Percentiles rank a stretch among this genome's conserved stretches.
phyloP scores from a whole-genome alignment of 2,329 filamentous ascomycete genomes.

The Shiraia bambusicola region DNA sequence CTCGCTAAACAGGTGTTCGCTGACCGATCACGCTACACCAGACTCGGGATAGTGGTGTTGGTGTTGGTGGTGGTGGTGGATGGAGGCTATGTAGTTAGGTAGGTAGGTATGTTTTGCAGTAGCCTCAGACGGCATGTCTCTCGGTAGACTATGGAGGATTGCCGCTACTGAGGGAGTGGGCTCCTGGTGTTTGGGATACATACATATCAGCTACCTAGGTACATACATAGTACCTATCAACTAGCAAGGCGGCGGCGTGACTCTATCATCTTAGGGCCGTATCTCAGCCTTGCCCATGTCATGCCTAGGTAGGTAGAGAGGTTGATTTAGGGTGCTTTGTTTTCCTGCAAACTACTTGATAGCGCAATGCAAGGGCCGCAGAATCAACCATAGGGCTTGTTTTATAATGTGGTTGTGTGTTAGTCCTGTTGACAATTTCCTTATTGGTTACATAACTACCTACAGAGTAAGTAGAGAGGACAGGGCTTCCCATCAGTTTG shows the following conservation, averaged over 20 bases:
- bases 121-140: slow-evolving; percentile 12
- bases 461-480: too few relatives aligned
- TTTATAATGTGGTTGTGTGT: slow-evolving; percentile 2
- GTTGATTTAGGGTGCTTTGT: slow-evolving; percentile 28
- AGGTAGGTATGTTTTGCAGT: slow-evolving; percentile 32
- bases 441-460: background rate
- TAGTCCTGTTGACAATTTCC: slow-evolving; percentile 22
- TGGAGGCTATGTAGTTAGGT: slow-evolving; percentile 4
- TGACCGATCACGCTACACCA: slow-evolving; percentile 25
- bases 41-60: slow-evolving; percentile 18
- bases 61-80: too few relatives aligned
- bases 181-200: slow-evolving; percentile 5
- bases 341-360: slow-evolving; percentile 18
- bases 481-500: slow-evolving; percentile 3
- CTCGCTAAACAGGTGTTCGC: slow-evolving; percentile 5
- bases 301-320: slow-evolving; percentile 8
- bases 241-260: slow-evolving; percentile 20
- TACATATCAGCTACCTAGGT: slow-evolving; percentile 2
- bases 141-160: slow-evolving; percentile 5
- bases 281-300: slow-evolving; percentile 16
- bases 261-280: slow-evolving; percentile 5
- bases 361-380: slow-evolving; percentile 15
- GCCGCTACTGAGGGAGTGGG: slow-evolving; percentile 5
- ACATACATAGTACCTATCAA: too few relatives aligned
- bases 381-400: slow-evolving; percentile 8